phyloP scores from a whole-genome alignment of 2,329 filamentous ascomycete species.

The Coniochaeta sp. region DNA sequence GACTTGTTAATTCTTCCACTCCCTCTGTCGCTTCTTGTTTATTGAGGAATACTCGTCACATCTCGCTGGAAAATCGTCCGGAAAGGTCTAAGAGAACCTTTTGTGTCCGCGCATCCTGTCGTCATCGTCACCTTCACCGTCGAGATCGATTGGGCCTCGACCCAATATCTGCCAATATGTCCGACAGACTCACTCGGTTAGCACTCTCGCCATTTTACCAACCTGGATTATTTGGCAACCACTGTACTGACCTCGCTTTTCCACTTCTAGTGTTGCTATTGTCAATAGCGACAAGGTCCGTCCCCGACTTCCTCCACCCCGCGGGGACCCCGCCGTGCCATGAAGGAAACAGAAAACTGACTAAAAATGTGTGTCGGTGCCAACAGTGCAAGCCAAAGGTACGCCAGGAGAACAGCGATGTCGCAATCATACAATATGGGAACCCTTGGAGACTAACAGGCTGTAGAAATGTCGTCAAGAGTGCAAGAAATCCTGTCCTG shows the following conservation, averaged over 20 bases:
- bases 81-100: not conserved
- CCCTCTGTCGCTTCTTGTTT: not conserved
- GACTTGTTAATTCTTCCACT: not conserved
- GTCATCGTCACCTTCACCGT: not conserved
- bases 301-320: conserved; percentile 20
- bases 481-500: conserved; percentile 97
- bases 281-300: conserved; percentile 95
- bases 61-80: not conserved
- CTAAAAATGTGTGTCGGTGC: conserved; percentile 25
- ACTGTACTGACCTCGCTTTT: conserved; percentile 16
- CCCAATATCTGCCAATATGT: conserved; percentile 47
- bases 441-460: conserved; percentile 4
- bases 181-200: conserved; percentile 92
- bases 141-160: not conserved
- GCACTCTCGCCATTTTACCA: conserved; percentile 18
- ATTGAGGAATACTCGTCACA: not conserved
- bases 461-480: conserved; percentile 92
- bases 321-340: conserved; percentile 26
- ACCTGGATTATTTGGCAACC: not conserved
- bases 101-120: not conserved
- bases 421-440: not conserved
- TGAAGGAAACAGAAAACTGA: conserved; percentile 8
- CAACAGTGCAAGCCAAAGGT: conserved; percentile 81
- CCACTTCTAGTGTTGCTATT: conserved; percentile 76
- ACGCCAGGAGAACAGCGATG: conserved; percentile 15